Conservation (phyloP, 306 rosid genomes). For the Vicia faba region DNA sequence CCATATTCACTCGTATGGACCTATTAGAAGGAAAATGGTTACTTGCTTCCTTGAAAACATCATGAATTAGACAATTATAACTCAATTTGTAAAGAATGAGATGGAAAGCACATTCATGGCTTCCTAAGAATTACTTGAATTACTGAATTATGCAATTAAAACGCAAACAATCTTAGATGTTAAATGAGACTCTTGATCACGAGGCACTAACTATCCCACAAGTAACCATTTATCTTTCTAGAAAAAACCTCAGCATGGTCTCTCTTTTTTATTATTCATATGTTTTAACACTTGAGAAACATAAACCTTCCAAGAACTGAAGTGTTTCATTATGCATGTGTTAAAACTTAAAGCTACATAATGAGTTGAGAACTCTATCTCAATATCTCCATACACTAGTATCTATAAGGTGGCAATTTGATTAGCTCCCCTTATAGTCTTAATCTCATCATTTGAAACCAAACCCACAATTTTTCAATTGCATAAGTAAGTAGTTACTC, state of each 20-base stretch:
- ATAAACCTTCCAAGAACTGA: not conserved
- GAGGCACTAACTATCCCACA: not conserved
- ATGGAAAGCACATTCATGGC: conserved; percentile 2
- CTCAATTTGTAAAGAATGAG: conserved; percentile 29
- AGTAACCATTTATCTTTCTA: conserved; percentile 7
- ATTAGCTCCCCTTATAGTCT: not conserved
- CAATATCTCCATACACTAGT: not conserved
- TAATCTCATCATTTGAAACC: not conserved
- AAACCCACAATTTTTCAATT: not conserved
- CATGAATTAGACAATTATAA: conserved; percentile 16
- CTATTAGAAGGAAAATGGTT: conserved; percentile 44
- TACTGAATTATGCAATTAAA: conserved; percentile 15
- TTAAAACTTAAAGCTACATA: not conserved
- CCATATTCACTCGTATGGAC: conserved; percentile 93
- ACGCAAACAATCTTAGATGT: not conserved
- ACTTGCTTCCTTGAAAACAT: conserved; percentile 30
- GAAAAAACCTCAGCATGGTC: not conserved
- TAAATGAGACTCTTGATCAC: not conserved
- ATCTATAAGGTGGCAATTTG: not conserved
- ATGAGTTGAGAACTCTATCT: not conserved
- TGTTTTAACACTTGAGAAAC: not conserved
- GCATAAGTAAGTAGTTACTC: not conserved
- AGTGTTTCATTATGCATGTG: no score
- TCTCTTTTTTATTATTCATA: not conserved
- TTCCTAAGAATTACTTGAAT: conserved; percentile 33